Percentiles rank a stretch among this genome's conserved stretches.
phyloP scores from a whole-genome alignment of 148 eudicot genomes.

The Chenopodium berlandieri region DNA sequence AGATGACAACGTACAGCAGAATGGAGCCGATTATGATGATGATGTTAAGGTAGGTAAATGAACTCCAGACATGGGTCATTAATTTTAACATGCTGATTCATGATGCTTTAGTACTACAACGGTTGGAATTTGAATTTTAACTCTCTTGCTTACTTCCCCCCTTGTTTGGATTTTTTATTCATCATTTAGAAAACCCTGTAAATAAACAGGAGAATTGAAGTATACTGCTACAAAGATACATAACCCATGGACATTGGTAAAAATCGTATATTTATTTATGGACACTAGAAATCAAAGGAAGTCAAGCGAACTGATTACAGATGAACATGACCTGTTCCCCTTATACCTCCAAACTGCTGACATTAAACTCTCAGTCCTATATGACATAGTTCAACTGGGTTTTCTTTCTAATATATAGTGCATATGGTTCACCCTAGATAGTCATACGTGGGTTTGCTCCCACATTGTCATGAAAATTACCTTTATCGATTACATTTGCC shows the following conservation, averaged over 20 bases:
- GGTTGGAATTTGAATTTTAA: not conserved
- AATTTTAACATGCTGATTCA: not conserved
- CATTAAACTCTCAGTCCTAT: not conserved
- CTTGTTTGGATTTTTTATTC: not conserved
- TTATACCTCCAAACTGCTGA: not conserved
- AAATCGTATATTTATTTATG: not conserved
- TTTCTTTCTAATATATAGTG: not conserved
- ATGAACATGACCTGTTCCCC: not conserved
- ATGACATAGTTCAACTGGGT: not conserved
- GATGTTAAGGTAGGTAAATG: slow-evolving; percentile 27
- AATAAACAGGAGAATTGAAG: not conserved
- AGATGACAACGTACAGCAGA: slow-evolving; percentile 27
- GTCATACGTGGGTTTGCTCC: not conserved
- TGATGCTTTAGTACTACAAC: not conserved
- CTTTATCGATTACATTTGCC: not conserved
- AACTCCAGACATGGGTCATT: not conserved
- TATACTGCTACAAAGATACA: not conserved
- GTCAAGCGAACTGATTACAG: not conserved
- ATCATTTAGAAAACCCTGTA: not conserved
- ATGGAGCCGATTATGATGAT: slow-evolving; percentile 29
- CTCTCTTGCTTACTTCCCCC: not conserved
- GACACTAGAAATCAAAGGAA: not conserved
- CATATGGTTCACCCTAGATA: not conserved
- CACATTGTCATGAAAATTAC: not conserved
- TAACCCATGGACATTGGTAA: not conserved